These are phyloP conservation scores for Claviceps purpurea DNA, from an alignment of 2,329 filamentous ascomycete genomes.

Conservation along the genomic window DNA sequence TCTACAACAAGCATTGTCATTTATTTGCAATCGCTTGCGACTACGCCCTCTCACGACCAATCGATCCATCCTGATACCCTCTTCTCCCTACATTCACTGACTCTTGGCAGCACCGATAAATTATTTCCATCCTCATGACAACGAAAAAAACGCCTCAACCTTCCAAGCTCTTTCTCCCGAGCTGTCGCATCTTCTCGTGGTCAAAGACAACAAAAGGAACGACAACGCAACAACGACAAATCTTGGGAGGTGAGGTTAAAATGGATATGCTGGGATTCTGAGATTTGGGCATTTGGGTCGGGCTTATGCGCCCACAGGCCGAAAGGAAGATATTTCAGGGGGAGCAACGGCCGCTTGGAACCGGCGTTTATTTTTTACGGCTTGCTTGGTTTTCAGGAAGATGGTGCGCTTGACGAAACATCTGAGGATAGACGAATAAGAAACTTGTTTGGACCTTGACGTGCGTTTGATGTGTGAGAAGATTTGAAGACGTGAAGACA, in stretches of 20 bases:
- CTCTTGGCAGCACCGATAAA: slow-evolving; percentile 15
- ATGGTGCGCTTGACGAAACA: slow-evolving; percentile 29
- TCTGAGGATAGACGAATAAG: slow-evolving; percentile 30
- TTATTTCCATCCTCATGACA: slow-evolving; percentile 5
- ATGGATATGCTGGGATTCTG: not conserved
- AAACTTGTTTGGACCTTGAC: slow-evolving; percentile 22
- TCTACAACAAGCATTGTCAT: not conserved
- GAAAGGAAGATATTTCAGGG: slow-evolving; percentile 19
- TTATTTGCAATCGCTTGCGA: not conserved
- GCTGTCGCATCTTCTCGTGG: not conserved
- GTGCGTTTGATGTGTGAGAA: not conserved
- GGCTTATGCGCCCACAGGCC: slow-evolving; percentile 12
- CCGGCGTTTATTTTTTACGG: slow-evolving; percentile 32
- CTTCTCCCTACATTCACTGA: not conserved
- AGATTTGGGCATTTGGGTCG: not conserved
- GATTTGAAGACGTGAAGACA: not conserved
- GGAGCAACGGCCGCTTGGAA: slow-evolving; percentile 28
- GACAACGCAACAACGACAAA: not conserved
- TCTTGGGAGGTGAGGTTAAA: not conserved
- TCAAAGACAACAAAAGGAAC: not conserved
- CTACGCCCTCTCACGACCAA: too few relatives aligned
- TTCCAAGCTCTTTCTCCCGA: too few relatives aligned
- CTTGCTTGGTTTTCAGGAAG: slow-evolving; percentile 31
- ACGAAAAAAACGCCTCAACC: not conserved
- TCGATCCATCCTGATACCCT: not conserved